Conservation (phyloP, 192 early-diverging fungal species). For the Cetraspora pellucida region DNA sequence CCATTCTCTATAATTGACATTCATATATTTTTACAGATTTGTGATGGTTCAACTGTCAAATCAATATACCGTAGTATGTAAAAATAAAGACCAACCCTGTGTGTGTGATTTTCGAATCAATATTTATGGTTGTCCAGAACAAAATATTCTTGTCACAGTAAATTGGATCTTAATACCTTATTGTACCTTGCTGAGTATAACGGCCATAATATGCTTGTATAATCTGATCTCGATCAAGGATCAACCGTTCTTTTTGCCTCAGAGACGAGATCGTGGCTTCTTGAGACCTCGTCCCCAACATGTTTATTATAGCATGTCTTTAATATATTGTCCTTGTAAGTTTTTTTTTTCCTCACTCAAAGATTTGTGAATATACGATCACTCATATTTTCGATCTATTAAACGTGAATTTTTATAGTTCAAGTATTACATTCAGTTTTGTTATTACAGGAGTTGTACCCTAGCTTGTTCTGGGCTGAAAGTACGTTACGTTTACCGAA, state of each 20-base stretch:
- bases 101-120: slow-evolving; percentile 7
- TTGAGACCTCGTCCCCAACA: neutral
- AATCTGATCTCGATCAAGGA: neutral
- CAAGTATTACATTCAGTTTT: neutral
- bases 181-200: neutral
- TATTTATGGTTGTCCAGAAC: slow-evolving; percentile 4
- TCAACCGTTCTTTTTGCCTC: neutral
- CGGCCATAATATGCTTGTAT: neutral
- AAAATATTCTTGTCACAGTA: neutral
- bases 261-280: neutral
- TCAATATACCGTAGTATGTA: neutral
- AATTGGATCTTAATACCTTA: neutral
- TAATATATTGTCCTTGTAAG: slow-evolving; percentile 7
- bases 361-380: neutral
- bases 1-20: too few species aligned
- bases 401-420: neutral
- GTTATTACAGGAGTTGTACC: neutral
- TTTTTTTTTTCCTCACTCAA: neutral
- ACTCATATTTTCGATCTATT: neutral
- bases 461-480: neutral
- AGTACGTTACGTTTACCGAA: neutral
- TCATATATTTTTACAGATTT: too few species aligned
- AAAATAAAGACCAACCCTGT: neutral
- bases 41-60: too few species aligned
- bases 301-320: neutral